Evolutionary conservation across 2,329 filamentous ascomycete genomes (phyloP), one percentile per base, ranked within the genome.

Genomic region (Ophiosphaerella korrae): DNA sequence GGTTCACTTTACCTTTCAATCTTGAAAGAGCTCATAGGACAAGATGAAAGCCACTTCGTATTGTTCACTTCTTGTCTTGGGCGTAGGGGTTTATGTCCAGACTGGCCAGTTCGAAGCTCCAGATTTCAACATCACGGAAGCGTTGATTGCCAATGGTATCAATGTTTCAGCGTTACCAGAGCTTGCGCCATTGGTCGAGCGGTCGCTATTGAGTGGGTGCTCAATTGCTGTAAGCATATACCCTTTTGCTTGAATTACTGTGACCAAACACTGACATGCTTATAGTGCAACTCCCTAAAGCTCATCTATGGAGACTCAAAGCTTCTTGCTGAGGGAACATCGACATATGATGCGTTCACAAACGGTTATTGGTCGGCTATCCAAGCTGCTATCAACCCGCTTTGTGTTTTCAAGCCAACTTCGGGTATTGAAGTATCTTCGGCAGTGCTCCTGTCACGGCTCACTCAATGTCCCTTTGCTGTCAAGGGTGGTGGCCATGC

Each of bases 401-500:
- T 44, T 14, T 71, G 67, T 49, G 53, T 69, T 13, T 72, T 72
- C 45, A 57, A 62, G 45, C 65, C 66, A 9, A 29, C 37, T 8
- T 64, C 48, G 16, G 43, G 52, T 8, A 21, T 52, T 9, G 57
- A 68, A 6, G 63, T 68, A 1, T 67, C 64, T 6, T 55, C 53
- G 0, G 14, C 57, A 2, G 49, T 68, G 2, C 38, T 67, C 3
- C 18, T 67, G 3, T 61, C 64, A 18, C 59, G 63, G 18, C 52
- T 64, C 3, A 58, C 59, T 3, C 60, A 64, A 44, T 72, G 67
- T 40, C 66, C 62, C 72, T 78, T 78, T 47, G 75, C 75, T 2
- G 70, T 80, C 2, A 77, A 75, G 45, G 71, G 74, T 42, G 77
- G 78, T 26, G 78, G 78, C 2, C 78, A 80, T 53, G 70, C 71